phyloP scores from a whole-genome alignment of 2,329 filamentous ascomycete genomes.

The Exutisphaerella laricina region DNA sequence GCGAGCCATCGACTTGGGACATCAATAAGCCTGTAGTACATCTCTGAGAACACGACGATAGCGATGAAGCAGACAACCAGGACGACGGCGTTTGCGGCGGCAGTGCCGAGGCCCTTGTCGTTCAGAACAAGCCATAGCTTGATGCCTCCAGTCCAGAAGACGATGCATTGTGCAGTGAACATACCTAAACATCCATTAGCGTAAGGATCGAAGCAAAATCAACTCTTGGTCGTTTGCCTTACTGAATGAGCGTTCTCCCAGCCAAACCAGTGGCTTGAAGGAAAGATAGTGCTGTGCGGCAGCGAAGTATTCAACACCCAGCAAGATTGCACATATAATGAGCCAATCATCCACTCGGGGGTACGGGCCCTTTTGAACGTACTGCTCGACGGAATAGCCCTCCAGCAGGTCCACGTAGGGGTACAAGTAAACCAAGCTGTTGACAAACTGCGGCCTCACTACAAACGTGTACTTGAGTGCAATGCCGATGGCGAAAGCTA shows the following conservation, averaged over 20 bases:
- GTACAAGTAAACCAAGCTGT: conserved; percentile 26
- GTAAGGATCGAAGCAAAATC: too few species aligned
- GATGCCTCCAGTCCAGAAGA: conserved; percentile 30
- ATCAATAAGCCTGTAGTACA: conserved; percentile 26
- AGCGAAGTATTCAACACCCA: conserved; percentile 21
- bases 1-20: conserved; percentile 24
- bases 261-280: conserved; percentile 20
- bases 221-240: too few species aligned
- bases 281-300: conserved; percentile 20
- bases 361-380: conserved; percentile 22
- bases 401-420: conserved; percentile 26
- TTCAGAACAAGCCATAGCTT: conserved; percentile 26
- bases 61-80: conserved; percentile 20
- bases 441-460: conserved; percentile 22
- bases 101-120: conserved; percentile 11
- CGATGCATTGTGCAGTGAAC: conserved; percentile 26
- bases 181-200: too few species aligned
- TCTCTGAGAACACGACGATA: conserved; percentile 20
- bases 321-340: conserved; percentile 26
- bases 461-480: conserved; percentile 27
- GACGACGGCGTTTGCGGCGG: conserved; percentile 25
- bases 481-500: conserved; percentile 17
- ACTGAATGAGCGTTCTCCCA: conserved; percentile 30
- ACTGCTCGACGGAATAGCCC: conserved; percentile 11
- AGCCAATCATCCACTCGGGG: conserved; percentile 28